phyloP scores from a whole-genome alignment of 257 asterid genomes.

The Cynanchum wilfordii region DNA sequence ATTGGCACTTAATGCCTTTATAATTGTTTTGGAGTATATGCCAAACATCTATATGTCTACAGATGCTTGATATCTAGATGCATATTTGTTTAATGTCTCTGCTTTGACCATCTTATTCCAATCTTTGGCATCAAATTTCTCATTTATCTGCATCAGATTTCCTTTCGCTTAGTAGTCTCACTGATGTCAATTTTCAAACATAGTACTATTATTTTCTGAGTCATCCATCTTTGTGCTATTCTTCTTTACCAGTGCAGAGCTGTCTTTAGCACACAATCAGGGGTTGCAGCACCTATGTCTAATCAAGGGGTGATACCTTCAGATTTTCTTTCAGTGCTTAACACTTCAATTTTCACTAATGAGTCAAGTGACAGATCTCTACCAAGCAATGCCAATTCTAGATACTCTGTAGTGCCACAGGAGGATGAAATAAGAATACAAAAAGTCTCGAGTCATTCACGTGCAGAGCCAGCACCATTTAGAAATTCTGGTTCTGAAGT shows the following conservation, averaged over 20 bases:
- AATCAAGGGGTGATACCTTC: constrained; percentile 24
- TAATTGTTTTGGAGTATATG: background rate
- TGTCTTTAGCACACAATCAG: constrained; percentile 15
- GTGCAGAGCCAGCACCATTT: constrained; percentile 27
- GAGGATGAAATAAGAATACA: constrained; percentile 13
- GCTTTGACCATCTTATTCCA: background rate
- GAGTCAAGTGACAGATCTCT: constrained; percentile 4
- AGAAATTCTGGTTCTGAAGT: constrained; percentile 13
- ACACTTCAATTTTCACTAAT: constrained; percentile 16
- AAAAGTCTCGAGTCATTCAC: constrained; percentile 23
- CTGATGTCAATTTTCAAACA: background rate
- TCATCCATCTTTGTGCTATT: background rate
- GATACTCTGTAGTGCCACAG: constrained; percentile 13
- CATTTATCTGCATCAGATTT: background rate
- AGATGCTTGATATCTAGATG: background rate
- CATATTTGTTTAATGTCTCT: background rate
- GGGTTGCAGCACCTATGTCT: background rate
- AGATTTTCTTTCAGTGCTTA: background rate
- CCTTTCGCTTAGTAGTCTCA: too few relatives aligned
- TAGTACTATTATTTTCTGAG: background rate
- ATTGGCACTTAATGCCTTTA: background rate
- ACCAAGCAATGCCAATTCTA: constrained; percentile 10
- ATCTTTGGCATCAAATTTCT: background rate
- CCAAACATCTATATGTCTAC: background rate
- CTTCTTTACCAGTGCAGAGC: constrained; percentile 24